These are phyloP conservation scores for Saccharomyces hybrid DNA, from an alignment of 1,139 yeast genomes.

Conservation along the genomic window DNA sequence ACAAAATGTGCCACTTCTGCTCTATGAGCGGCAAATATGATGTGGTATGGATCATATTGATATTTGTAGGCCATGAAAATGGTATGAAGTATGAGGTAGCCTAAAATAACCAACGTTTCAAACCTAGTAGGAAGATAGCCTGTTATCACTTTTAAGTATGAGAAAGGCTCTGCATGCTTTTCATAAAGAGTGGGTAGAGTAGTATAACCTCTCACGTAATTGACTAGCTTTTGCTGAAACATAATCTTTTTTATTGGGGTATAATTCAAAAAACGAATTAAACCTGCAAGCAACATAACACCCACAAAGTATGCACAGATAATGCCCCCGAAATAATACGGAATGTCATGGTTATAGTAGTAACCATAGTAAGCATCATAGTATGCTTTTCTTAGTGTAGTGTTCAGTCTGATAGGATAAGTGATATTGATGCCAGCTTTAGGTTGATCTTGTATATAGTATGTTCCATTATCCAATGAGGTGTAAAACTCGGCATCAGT, in stretches of 20 bases:
- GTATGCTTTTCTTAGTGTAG: conserved; percentile 6
- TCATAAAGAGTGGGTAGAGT: conserved; percentile 14
- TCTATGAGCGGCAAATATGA: conserved; percentile 36
- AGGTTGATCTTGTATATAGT: conserved; percentile 5
- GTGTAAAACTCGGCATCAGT: conserved; percentile 10
- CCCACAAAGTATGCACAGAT: conserved; percentile 13
- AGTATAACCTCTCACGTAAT: conserved; percentile 13
- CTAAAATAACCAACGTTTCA: conserved; percentile 44
- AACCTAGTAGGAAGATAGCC: conserved; percentile 40
- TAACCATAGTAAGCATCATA: conserved; percentile 16
- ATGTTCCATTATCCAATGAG: conserved; percentile 14
- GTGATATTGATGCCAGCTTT: background rate
- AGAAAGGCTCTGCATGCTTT: conserved; percentile 13
- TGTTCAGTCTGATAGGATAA: conserved; percentile 13
- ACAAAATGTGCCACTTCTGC: conserved; percentile 35
- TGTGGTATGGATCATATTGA: conserved; percentile 35
- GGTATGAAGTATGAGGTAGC: conserved; percentile 41
- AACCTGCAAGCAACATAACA: conserved; percentile 7
- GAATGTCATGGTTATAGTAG: conserved; percentile 15
- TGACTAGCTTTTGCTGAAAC: conserved; percentile 7
- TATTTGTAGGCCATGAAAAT: conserved; percentile 36
- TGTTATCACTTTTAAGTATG: conserved; percentile 5
- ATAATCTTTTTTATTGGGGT: conserved; percentile 10
- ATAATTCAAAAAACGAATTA: conserved; percentile 10
- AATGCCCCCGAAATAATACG: conserved; percentile 11